Percentiles rank a stretch among this genome's conserved stretches.
Evolutionary conservation across 176 grass and related monocot species (phyloP).

Genomic region (Carex scoparia): DNA sequence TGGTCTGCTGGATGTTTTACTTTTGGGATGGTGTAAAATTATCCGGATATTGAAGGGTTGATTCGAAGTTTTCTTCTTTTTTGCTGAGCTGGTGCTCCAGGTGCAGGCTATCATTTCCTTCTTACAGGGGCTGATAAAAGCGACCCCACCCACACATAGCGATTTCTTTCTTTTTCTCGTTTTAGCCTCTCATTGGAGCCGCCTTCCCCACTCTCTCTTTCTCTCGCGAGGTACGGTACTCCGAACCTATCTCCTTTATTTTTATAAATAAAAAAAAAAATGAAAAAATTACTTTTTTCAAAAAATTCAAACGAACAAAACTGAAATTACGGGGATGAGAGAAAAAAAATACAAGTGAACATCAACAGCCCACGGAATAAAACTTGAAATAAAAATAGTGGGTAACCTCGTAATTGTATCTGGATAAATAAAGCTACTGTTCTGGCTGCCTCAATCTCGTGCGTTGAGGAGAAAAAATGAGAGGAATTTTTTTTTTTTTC

Average conservation of each 20-base stretch:
- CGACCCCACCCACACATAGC: slow-evolving; percentile 12
- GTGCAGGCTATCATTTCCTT: background rate
- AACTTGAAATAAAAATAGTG: background rate
- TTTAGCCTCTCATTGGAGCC: slow-evolving; percentile 2
- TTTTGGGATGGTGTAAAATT: background rate
- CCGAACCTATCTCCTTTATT: background rate
- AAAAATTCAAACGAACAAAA: background rate
- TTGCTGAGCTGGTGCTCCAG: background rate
- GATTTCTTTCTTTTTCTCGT: background rate
- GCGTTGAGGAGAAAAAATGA: slow-evolving; percentile 7
- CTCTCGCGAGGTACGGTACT: slow-evolving; percentile 10
- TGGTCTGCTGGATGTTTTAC: background rate
- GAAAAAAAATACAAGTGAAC: background rate
- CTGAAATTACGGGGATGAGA: background rate
- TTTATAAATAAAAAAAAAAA: background rate
- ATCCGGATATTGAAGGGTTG: background rate
- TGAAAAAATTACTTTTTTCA: background rate
- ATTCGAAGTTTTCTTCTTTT: background rate
- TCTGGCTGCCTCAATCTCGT: slow-evolving; percentile 16
- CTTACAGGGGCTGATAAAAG: background rate
- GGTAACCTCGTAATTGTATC: slow-evolving; percentile 1
- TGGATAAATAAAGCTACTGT: background rate
- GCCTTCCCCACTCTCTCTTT: slow-evolving; percentile 15
- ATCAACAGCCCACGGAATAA: background rate
- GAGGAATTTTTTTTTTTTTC: background rate